phyloP scores from a whole-genome alignment of 345 rosid species.

The Pistacia atlantica region DNA sequence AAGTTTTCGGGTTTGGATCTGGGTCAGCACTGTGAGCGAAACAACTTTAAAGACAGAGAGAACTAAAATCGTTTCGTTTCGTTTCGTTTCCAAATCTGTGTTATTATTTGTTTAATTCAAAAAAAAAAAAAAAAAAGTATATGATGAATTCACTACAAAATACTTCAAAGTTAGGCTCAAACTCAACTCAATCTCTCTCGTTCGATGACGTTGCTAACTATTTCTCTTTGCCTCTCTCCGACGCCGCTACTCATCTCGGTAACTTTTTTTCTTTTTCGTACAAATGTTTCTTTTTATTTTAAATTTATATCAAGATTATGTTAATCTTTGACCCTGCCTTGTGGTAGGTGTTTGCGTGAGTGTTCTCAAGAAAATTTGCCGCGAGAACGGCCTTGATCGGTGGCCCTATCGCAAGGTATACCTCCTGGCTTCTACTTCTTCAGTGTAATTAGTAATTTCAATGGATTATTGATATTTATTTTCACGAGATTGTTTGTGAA shows the following conservation, averaged over 20 bases:
- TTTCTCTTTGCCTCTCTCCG: slow-evolving; percentile 43
- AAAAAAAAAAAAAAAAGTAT: too few species aligned
- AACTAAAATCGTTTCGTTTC: background rate
- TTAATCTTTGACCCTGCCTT: background rate
- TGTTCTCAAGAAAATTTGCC: slow-evolving; percentile 48
- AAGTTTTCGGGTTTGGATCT: background rate
- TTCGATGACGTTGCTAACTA: slow-evolving; percentile 35
- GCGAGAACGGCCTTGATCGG: slow-evolving; percentile 50
- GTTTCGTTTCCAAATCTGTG: background rate
- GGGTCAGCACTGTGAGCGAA: background rate
- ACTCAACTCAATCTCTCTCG: slow-evolving; percentile 17
- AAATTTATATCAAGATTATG: background rate
- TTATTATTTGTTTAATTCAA: background rate
- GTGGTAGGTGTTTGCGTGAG: slow-evolving; percentile 42
- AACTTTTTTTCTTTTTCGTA: background rate
- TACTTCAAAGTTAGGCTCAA: background rate
- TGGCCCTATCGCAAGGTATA: slow-evolving; percentile 50
- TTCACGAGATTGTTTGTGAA: background rate
- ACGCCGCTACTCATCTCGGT: slow-evolving; percentile 45
- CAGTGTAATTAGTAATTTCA: background rate
- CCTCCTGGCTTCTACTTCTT: background rate
- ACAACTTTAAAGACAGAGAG: background rate
- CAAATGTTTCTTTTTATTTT: background rate
- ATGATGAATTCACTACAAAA: background rate
- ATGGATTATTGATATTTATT: too few species aligned